Percentiles rank a stretch among this genome's conserved stretches.
Conservation (phyloP, 192 early-diverging fungal genomes). For the Chytriomyces hyalinus region DNA sequence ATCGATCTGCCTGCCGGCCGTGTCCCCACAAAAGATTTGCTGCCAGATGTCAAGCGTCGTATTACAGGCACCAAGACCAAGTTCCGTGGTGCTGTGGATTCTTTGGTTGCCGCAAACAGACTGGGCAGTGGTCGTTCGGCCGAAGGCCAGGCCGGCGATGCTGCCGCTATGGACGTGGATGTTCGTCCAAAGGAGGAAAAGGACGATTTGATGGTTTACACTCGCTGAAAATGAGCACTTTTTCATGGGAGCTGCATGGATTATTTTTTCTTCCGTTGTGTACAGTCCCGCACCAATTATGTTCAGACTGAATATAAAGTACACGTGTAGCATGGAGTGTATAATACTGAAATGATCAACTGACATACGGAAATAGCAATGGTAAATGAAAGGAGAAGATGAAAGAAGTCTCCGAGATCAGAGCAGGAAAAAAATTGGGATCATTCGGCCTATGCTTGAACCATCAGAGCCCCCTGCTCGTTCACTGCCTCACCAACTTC, state of each 20-base stretch:
- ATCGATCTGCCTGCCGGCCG: slow-evolving; percentile 34
- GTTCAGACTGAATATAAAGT: too few relatives aligned
- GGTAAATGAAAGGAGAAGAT: too few relatives aligned
- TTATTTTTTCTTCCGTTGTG: too few relatives aligned
- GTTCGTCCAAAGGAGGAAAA: slow-evolving; percentile 26
- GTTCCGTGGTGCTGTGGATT: slow-evolving; percentile 26
- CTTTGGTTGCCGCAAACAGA: slow-evolving; percentile 15
- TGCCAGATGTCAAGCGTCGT: slow-evolving; percentile 71
- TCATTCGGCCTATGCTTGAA: neutral
- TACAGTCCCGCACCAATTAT: too few relatives aligned
- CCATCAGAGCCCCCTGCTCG: slow-evolving; percentile 23
- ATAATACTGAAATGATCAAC: neutral
- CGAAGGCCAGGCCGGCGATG: neutral
- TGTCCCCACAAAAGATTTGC: slow-evolving; percentile 74
- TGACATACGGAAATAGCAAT: too few relatives aligned
- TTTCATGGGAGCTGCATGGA: too few relatives aligned
- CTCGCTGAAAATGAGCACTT: neutral
- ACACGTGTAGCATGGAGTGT: too few relatives aligned
- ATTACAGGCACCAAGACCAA: slow-evolving; percentile 23
- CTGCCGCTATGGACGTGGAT: slow-evolving; percentile 29
- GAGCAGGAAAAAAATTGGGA: too few relatives aligned
- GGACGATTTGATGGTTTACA: slow-evolving; percentile 33
- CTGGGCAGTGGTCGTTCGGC: neutral
- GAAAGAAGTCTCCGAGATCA: too few relatives aligned
- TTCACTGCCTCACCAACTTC: slow-evolving; percentile 3